phyloP scores from a whole-genome alignment of 306 rosid species.

The Carpinus viminea region DNA sequence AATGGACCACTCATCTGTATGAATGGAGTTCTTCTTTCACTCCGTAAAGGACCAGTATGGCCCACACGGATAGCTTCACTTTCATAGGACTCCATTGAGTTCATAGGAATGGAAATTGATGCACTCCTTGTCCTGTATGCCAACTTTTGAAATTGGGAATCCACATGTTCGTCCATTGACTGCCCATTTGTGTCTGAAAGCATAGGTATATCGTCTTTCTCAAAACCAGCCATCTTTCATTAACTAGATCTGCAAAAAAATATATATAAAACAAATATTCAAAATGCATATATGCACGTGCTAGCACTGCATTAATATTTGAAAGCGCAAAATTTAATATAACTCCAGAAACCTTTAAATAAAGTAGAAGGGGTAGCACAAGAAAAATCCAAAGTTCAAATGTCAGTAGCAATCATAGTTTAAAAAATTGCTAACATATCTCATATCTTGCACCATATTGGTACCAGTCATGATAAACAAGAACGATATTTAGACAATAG shows the following conservation, averaged over 20 bases:
- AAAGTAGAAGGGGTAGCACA: not conserved
- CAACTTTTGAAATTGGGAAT: conserved; percentile 40
- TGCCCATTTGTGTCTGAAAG: conserved; percentile 41
- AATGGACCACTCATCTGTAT: conserved; percentile 71
- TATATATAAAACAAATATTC: conserved; percentile 7
- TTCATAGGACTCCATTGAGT: conserved; percentile 44
- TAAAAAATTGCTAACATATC: not conserved
- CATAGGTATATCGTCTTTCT: conserved; percentile 63
- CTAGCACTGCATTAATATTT: conserved; percentile 5
- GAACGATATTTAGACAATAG: not conserved
- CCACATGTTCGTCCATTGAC: conserved; percentile 31
- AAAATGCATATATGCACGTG: conserved; percentile 4
- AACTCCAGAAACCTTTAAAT: not conserved
- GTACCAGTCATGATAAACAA: not conserved
- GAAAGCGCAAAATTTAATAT: conserved; percentile 6
- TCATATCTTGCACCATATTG: not conserved
- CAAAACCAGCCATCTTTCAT: conserved; percentile 55
- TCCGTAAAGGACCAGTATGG: conserved; percentile 76
- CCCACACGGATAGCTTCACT: conserved; percentile 56
- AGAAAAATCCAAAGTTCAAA: conserved; percentile 2
- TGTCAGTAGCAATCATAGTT: not conserved
- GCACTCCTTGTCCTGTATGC: conserved; percentile 55
- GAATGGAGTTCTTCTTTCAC: conserved; percentile 50
- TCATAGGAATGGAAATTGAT: conserved; percentile 58
- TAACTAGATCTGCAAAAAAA: conserved; percentile 27